Evolutionary conservation across 2,329 filamentous ascomycete species (phyloP), one percentile per base, ranked within the genome.

Genomic region (Zasmidium citrigriseum): DNA sequence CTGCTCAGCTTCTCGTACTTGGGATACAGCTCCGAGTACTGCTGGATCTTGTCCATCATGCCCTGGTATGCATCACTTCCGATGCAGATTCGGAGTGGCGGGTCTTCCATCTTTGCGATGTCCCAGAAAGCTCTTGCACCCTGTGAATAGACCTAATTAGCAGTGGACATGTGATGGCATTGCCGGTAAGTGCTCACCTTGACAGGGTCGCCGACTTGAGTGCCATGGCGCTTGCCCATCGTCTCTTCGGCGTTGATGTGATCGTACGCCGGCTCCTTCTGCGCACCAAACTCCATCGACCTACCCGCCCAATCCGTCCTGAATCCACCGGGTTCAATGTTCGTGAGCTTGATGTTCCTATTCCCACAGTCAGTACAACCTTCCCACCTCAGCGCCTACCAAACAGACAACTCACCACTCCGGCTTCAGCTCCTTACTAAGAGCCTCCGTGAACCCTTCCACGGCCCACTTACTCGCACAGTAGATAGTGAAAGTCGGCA

Each of bases 31-130:
- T 81, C 76, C 27, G 73, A 56, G 50, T 82, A 82, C 12, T 72
- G 70, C 46, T 84, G 77, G 21, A 84, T 74, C 72, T 85, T 85
- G 0, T 70, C 66, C 62, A 75, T 80, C 21, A 86, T 77, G 3
- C 62, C 72, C 1, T 67, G 65, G 67, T 80, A 85, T 0, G 81
- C 80, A 70, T 86, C 83, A 0, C 75, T 81, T 0, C 83, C 83
- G 11, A 86, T 73, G 0, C 82, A 76, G 14, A 82, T 76, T 25
- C 83, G 73, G 7, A 86, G 64, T 2, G 83, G 83, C 2, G 80
- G 81, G 14, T 83, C 77, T 12, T 80, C 66, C 75, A 82, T 78
- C 38, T 78, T 74, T 1, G 81, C 82, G 16, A 86, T 66, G 53
- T 86, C 80, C 63, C 84, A 83, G 72, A 84, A 82, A 0, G 76